Percentiles rank a stretch among this genome's conserved stretches.
Conservation (phyloP, 2,329 filamentous ascomycete species). For the Alternaria brassicicola region DNA sequence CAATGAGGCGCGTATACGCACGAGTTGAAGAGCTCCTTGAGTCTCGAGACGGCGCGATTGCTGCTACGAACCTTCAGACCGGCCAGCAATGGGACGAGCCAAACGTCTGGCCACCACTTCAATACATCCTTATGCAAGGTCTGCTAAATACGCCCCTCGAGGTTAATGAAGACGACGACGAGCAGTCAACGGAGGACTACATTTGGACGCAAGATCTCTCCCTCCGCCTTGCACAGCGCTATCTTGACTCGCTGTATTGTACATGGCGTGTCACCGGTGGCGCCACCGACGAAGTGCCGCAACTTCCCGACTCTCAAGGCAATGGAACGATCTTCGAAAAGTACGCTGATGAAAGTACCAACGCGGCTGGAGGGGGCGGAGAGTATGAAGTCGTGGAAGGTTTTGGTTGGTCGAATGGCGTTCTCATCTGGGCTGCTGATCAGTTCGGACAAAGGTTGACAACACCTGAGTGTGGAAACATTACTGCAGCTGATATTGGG, state of each 20-base stretch:
- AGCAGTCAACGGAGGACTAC: slow-evolving; percentile 52
- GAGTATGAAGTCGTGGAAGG: slow-evolving; percentile 74
- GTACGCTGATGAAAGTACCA: slow-evolving; percentile 66
- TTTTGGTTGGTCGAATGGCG: slow-evolving; percentile 74
- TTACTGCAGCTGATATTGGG: slow-evolving; percentile 35
- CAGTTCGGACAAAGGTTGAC: slow-evolving; percentile 63
- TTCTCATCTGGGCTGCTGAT: slow-evolving; percentile 70
- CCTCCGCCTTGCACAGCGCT: slow-evolving; percentile 66
- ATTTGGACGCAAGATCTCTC: slow-evolving; percentile 62
- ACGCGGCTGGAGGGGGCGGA: slow-evolving; percentile 67
- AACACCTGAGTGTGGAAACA: slow-evolving; percentile 56
- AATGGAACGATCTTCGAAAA: slow-evolving; percentile 73
- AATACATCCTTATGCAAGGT: slow-evolving; percentile 68
- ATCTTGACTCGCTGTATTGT: slow-evolving; percentile 71
- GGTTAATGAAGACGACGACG: slow-evolving; percentile 59
- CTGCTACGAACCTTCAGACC: slow-evolving; percentile 66
- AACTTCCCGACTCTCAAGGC: slow-evolving; percentile 51
- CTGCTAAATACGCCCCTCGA: slow-evolving; percentile 65
- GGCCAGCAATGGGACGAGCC: slow-evolving; percentile 74
- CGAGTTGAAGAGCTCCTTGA: slow-evolving; percentile 62
- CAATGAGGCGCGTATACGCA: slow-evolving; percentile 61
- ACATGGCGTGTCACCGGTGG: slow-evolving; percentile 73
- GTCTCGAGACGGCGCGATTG: slow-evolving; percentile 61
- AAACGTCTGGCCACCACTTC: slow-evolving; percentile 72
- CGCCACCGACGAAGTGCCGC: slow-evolving; percentile 52